Evolutionary conservation across 2,329 filamentous ascomycete species (phyloP), one percentile per base, ranked within the genome.

Genomic region (Trichoderma sp.): DNA sequence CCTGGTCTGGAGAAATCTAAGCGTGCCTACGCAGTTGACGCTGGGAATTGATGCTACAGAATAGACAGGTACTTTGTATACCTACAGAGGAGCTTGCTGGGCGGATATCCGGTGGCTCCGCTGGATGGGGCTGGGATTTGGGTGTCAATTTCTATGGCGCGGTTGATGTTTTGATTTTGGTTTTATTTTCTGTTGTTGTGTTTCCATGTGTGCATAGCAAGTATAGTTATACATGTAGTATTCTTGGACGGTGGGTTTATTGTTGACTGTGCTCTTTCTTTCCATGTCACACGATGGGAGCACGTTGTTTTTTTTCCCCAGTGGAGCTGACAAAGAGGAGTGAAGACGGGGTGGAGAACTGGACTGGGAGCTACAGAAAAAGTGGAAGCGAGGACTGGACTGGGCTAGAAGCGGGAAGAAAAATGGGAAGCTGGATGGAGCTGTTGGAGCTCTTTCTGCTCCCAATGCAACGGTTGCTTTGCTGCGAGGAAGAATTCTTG

Each of bases 51-150:
- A 39, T 39, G 39, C 39, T 49, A 60, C 59, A 30, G 39, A 34
- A 34, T 34, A 34, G 18, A n/a, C n/a, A 13, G 5, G 26, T 61
- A 28, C 26, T 24, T 7, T 43, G 39, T 43, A 18, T n/a, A n/a
- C n/a, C n/a, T n/a, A 43, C n/a, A n/a, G 39, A 43, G 39, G 39
- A 43, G 39, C 39, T 43, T 6, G 37, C 39, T 43, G 18, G 39
- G 16, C 39, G 16, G 39, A 26, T 28, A 18, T 64, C 60, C 49
- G 60, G 60, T 54, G 60, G 49, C 60, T 64, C 60, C 60, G 60
- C 21, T 51, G 60, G 32, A 18, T 55, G 60, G 52, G 30, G 39
- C 39, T 43, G 39, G 39, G 39, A 43, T 43, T 18, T 18, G 39
- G 39, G 39, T n/a, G 39, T 43, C 7, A 18, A 43, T n/a, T 30